A percentile compares a stretch with the other conserved stretches of the same genome.
phyloP scores from a whole-genome alignment of 208 protist species.

The Trichomonas gallinae region DNA sequence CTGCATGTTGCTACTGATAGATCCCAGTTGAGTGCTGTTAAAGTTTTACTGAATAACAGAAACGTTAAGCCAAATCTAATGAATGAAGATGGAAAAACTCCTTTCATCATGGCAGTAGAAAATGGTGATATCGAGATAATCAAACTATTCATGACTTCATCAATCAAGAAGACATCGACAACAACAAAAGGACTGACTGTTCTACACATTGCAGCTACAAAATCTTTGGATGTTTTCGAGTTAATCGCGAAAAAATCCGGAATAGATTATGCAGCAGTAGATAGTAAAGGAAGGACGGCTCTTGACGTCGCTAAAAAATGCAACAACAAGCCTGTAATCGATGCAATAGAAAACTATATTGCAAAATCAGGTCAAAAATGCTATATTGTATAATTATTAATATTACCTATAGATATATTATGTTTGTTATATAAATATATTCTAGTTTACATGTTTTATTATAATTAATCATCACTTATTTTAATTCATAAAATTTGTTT shows the following conservation, averaged over 20 bases:
- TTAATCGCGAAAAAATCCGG: background rate
- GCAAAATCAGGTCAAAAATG: background rate
- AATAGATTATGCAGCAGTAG: background rate
- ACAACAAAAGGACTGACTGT: background rate
- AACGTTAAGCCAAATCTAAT: background rate
- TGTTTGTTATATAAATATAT: too few species aligned
- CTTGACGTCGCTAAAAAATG: background rate
- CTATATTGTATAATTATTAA: background rate
- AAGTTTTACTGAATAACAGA: background rate
- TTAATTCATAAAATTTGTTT: too few species aligned
- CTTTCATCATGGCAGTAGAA: background rate
- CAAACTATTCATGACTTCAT: background rate
- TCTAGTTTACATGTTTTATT: too few species aligned
- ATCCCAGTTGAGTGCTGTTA: background rate
- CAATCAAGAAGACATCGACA: background rate
- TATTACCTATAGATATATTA: too few species aligned
- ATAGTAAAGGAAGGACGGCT: background rate
- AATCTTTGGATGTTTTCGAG: background rate
- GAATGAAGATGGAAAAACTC: background rate
- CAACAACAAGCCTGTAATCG: background rate
- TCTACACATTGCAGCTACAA: background rate
- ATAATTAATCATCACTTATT: too few species aligned
- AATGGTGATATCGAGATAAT: background rate
- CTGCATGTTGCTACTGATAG: background rate
- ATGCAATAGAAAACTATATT: background rate